A percentile compares a stretch with the other conserved stretches of the same genome.
Conservation (phyloP, 257 asterid genomes). For the Penstemon newberryi region DNA sequence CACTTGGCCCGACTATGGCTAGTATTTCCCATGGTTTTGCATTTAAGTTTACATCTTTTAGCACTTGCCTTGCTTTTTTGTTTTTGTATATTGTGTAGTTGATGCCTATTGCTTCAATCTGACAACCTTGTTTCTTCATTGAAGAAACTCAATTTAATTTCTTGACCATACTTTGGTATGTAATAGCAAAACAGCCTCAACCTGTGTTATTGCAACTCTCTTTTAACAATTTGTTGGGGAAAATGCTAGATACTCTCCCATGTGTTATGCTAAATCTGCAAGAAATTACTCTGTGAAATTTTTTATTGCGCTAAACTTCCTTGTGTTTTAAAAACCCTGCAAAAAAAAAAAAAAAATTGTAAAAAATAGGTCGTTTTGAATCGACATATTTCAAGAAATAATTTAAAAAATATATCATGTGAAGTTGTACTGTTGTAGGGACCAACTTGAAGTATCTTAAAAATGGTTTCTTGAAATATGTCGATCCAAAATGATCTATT, state of each 20-base stretch:
- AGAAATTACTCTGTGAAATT: too few species aligned
- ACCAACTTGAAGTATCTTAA: too few species aligned
- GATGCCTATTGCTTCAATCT: slow-evolving; percentile 83
- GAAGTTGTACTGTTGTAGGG: too few species aligned
- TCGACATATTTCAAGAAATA: too few species aligned
- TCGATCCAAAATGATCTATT: too few species aligned
- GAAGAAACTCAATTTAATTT: slow-evolving; percentile 34
- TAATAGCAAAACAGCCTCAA: slow-evolving; percentile 5
- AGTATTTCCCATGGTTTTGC: slow-evolving; percentile 86
- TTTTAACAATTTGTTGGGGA: slow-evolving; percentile 16
- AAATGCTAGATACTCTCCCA: slow-evolving; percentile 8
- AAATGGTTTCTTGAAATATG: too few species aligned
- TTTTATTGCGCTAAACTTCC: too few species aligned
- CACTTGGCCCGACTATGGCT: slow-evolving; percentile 93
- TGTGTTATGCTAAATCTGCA: too few species aligned
- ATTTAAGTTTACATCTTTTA: slow-evolving; percentile 56
- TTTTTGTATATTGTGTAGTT: slow-evolving; percentile 63
- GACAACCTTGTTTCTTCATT: slow-evolving; percentile 87
- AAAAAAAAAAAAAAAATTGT: too few species aligned
- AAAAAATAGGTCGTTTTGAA: too few species aligned
- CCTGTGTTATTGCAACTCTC: slow-evolving; percentile 16
- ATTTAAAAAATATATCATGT: too few species aligned
- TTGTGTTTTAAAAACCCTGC: too few species aligned
- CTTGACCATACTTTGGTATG: slow-evolving; percentile 7
- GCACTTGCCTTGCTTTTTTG: slow-evolving; percentile 38